Conservation (phyloP, 768 basidiomycete species). For the Rickenella mellea region DNA sequence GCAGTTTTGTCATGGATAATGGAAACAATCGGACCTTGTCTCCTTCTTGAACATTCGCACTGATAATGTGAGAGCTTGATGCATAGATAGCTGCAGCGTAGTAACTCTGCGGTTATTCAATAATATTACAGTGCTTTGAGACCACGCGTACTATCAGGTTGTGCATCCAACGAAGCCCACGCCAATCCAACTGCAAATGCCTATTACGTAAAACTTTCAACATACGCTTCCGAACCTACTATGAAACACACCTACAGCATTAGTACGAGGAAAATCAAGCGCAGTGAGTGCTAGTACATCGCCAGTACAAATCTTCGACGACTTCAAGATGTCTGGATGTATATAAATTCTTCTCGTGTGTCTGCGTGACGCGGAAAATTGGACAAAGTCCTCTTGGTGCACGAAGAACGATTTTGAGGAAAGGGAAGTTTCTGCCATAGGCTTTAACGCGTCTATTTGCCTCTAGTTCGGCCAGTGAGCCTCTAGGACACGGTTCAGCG, state of each 20-base stretch:
- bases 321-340: constrained; percentile 48
- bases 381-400: no score
- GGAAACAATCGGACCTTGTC: constrained; percentile 37
- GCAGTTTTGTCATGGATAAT: constrained; percentile 27
- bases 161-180: constrained; percentile 66
- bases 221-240: constrained; percentile 6
- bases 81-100: constrained; percentile 40
- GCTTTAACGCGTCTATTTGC: no score
- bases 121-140: constrained; percentile 6
- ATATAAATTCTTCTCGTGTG: no score
- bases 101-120: constrained; percentile 2
- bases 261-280: constrained; percentile 3
- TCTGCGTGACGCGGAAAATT: no score
- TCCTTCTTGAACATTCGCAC: constrained; percentile 45
- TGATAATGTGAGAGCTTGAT: constrained; percentile 49
- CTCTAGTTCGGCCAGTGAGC: no score
- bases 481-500: no score
- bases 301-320: constrained; percentile 53
- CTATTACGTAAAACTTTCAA: constrained; percentile 24
- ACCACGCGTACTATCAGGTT: constrained; percentile 43
- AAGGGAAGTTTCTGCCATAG: no score
- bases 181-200: constrained; percentile 57
- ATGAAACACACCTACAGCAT: constrained; percentile 6
- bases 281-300: constrained; percentile 53
- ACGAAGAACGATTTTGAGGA: no score